Evolutionary conservation across 805 yeast genomes (phyloP).

Genomic region (Saccharomycopsis amapae): DNA sequence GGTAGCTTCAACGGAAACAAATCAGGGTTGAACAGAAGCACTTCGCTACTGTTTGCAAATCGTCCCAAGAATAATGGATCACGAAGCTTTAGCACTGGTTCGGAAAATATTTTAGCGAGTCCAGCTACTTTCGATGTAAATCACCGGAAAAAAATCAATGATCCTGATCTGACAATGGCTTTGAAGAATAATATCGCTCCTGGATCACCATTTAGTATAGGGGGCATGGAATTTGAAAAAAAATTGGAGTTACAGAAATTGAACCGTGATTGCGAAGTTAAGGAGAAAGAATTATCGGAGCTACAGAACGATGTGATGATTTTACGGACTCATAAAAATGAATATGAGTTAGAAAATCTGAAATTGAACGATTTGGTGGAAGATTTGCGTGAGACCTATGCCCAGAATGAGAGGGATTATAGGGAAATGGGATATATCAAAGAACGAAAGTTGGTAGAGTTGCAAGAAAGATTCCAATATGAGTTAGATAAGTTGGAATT

Average conservation of each 20-base stretch:
- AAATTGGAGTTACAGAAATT: slow-evolving; percentile 20
- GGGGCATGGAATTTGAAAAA: slow-evolving; percentile 7
- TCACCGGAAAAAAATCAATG: no score
- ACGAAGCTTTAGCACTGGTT: no score
- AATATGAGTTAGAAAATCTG: slow-evolving; percentile 32
- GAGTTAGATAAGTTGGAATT: slow-evolving; percentile 22
- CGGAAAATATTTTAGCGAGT: no score
- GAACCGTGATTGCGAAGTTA: slow-evolving; percentile 18
- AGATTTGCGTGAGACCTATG: slow-evolving; percentile 25
- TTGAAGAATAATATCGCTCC: no score
- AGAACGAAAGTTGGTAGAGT: slow-evolving; percentile 29
- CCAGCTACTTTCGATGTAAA: no score
- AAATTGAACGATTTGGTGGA: slow-evolving; percentile 27
- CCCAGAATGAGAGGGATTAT: slow-evolving; percentile 24
- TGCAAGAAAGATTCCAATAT: slow-evolving; percentile 29
- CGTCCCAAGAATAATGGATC: no score
- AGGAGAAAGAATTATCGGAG: slow-evolving; percentile 23
- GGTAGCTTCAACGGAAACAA: no score
- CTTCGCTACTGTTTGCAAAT: no score
- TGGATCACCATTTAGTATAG: no score
- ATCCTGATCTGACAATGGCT: no score
- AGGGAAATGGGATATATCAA: slow-evolving; percentile 29
- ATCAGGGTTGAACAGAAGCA: no score
- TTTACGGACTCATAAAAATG: slow-evolving; percentile 33
- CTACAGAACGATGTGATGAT: slow-evolving; percentile 26